Evolutionary conservation across 108 stramenopile species (phyloP).

Genomic region (Discostella stelligeroides): DNA sequence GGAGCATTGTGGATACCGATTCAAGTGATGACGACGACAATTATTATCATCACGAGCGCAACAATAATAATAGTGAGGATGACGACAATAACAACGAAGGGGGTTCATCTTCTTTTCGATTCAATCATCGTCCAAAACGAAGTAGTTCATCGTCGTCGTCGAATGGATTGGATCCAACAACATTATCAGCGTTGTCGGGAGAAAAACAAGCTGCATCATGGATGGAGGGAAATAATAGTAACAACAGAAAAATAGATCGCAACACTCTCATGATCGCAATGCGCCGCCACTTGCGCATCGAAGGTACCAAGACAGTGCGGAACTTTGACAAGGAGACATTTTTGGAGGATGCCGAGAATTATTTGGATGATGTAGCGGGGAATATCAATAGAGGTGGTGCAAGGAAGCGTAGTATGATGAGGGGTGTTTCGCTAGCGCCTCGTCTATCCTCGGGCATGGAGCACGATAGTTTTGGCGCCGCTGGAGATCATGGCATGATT

Average conservation of each 20-base stretch:
- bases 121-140: conserved; percentile 4
- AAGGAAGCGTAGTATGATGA: neutral
- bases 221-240: neutral
- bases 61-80: neutral
- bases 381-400: neutral
- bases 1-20: conserved; percentile 65
- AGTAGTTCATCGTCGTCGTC: neutral
- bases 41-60: neutral
- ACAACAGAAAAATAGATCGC: conserved; percentile 28
- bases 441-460: neutral
- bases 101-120: neutral
- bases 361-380: conserved; percentile 18
- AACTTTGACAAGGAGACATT: conserved; percentile 39
- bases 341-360: conserved; percentile 50
- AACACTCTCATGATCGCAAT: conserved; percentile 27
- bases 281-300: conserved; percentile 38
- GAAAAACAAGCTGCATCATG: neutral
- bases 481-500: conserved; percentile 7
- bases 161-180: neutral
- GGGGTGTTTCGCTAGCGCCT: neutral
- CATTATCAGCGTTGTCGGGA: neutral
- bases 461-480: neutral
- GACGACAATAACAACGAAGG: neutral
- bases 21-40: conserved; percentile 37
- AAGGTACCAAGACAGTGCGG: conserved; percentile 34